Base-by-base conservation (phyloP, 371 early-diverging fungal genomes). In the Mucor irregularis region DNA sequence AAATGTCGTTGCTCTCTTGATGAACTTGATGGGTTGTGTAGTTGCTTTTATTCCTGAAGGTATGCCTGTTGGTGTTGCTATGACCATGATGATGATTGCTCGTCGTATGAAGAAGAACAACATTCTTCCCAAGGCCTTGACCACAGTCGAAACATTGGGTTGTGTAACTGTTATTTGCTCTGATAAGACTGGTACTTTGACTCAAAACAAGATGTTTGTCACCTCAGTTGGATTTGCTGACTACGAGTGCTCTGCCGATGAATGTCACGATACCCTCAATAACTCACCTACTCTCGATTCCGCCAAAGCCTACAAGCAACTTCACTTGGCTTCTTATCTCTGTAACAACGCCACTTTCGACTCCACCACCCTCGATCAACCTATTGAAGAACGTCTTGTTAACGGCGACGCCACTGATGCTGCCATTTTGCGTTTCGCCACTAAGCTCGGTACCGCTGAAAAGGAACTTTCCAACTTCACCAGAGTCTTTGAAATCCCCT, bases 381-480 rank as follows among this genome's bases (percentile, higher is more conserved):
- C 87, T 17, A 46, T 81, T 5, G 42, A 63, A 10, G 78, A 84
- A 35, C 80, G 89, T 43, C 69, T 49, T 9, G 66, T 83, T 33
- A 60, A 70, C 46, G 89, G 90, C 31, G 89, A 91, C 64, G 79
- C 88, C 25, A 91, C 90, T 16, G 91, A 92, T 68, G 72, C 78
- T 49, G 91, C 89, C 11, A 62, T 91, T 13, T 74, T 90, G n/a
- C 71, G 80, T 5, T 88, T 84, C 53, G 76, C 77, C 11, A 67
- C 66, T 28, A 49, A 49, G 29, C 49, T 72, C 30, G 52, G 64
- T 28, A 49, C 61, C 16, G 57, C 73, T 33, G 64, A 81, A 31
- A 73, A 71, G 2, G 44, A 44, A 3, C 24, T 44, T 22, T 25
- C 44, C 10, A 24, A 44, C 22, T 44, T 44, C 44, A 26, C 7